Percentiles rank a stretch among this genome's conserved stretches.
These are phyloP conservation scores for Adiantum capillusveneris DNA, from an alignment of 75 land plant species.

Conservation along the genomic window DNA sequence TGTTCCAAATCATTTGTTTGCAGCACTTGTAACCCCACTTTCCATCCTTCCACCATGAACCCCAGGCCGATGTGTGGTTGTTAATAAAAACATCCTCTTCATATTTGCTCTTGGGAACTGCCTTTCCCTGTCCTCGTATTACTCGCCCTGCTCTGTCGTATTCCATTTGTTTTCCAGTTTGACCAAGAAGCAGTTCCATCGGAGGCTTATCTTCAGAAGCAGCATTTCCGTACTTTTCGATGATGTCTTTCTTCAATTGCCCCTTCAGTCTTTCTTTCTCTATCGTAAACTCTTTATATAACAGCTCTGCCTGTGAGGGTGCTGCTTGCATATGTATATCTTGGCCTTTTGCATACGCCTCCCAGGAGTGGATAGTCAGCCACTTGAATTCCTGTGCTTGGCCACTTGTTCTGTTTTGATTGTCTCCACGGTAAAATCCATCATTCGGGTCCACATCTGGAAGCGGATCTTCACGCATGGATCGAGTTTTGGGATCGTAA, in stretches of 20 bases:
- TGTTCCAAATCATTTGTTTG: conserved; percentile 30
- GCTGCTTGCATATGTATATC: conserved; percentile 48
- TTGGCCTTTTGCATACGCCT: conserved; percentile 46
- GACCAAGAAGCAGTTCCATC: conserved; percentile 38
- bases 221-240: conserved; percentile 41
- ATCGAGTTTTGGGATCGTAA: conserved; percentile 44
- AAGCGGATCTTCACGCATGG: conserved; percentile 48
- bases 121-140: conserved; percentile 45
- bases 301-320: conserved; percentile 45
- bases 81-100: conserved; percentile 41
- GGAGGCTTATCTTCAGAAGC: conserved; percentile 36
- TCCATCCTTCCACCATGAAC: conserved; percentile 41
- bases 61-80: conserved; percentile 40
- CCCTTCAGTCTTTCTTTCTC: conserved; percentile 38
- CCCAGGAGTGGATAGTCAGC: conserved; percentile 46
- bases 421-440: conserved; percentile 42
- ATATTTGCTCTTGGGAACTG: conserved; percentile 41
- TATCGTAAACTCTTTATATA: conserved; percentile 35
- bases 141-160: conserved; percentile 36
- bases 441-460: conserved; percentile 43
- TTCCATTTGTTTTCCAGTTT: conserved; percentile 37
- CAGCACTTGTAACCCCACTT: conserved; percentile 53
- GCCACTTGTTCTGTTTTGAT: conserved; percentile 31
- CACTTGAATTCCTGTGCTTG: conserved; percentile 41
- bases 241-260: conserved; percentile 32